Evolutionary conservation across 768 basidiomycete genomes (phyloP).

Genomic region (Termitomyces sp.): DNA sequence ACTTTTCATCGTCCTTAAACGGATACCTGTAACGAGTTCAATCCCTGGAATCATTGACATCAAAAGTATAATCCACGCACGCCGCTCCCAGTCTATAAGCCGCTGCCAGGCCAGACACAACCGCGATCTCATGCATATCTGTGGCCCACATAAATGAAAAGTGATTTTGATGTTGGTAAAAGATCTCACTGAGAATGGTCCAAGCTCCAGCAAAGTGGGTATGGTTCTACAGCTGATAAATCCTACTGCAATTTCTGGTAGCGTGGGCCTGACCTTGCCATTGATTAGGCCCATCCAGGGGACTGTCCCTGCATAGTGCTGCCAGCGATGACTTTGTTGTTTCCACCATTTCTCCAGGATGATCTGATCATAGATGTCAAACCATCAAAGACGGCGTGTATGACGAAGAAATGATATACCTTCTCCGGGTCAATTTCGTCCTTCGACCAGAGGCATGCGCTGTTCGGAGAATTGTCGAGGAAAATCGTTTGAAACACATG

Average conservation of each 20-base stretch:
- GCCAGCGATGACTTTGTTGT: constrained; percentile 50
- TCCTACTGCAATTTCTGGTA: background rate
- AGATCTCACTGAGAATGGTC: constrained; percentile 30
- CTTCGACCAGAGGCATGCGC: constrained; percentile 37
- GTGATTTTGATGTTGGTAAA: background rate
- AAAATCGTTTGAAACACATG: constrained; percentile 54
- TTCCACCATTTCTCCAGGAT: constrained; percentile 51
- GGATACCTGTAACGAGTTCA: constrained; percentile 21
- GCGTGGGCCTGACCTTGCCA: constrained; percentile 19
- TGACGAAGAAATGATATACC: background rate
- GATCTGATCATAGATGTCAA: constrained; percentile 13
- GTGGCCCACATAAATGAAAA: background rate
- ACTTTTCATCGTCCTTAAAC: constrained; percentile 27
- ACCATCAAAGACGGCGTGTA: background rate
- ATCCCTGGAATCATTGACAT: background rate
- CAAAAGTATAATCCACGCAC: constrained; percentile 16
- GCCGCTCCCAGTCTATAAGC: constrained; percentile 34
- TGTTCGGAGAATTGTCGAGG: constrained; percentile 36
- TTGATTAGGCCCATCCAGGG: constrained; percentile 37
- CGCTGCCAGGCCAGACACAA: constrained; percentile 35
- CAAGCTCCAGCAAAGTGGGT: constrained; percentile 35
- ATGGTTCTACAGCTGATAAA: constrained; percentile 17
- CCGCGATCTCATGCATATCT: constrained; percentile 37
- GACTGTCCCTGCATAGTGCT: constrained; percentile 35
- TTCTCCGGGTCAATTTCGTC: constrained; percentile 34